Percentiles rank a stretch among this genome's conserved stretches.
Evolutionary conservation across 371 early-diverging fungal species (phyloP).

Genomic region (Mortierella sp.): DNA sequence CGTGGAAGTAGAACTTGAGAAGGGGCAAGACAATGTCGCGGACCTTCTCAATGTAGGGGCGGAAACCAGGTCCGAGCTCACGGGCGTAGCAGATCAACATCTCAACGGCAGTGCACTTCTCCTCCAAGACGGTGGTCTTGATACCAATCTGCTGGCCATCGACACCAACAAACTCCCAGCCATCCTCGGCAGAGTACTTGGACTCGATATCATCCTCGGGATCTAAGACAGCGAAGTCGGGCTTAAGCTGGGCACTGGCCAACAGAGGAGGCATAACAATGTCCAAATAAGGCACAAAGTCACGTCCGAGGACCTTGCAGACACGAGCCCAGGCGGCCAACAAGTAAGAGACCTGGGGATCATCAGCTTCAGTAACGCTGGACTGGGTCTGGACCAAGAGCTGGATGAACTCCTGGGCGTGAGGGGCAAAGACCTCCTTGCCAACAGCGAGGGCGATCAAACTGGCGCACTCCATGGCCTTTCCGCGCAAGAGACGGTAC

Average conservation of each 20-base stretch:
- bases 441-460: slow-evolving; percentile 95
- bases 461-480: slow-evolving; percentile 96
- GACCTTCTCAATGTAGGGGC: slow-evolving; percentile 84
- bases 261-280: slow-evolving; percentile 96
- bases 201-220: slow-evolving; percentile 89
- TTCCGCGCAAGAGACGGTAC: slow-evolving; percentile 92
- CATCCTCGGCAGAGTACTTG: slow-evolving; percentile 92
- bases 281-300: slow-evolving; percentile 94
- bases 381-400: slow-evolving; percentile 87
- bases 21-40: slow-evolving; percentile 90
- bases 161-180: slow-evolving; percentile 94
- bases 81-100: slow-evolving; percentile 96
- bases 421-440: slow-evolving; percentile 85
- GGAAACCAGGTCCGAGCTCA: slow-evolving; percentile 92
- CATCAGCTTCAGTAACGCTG: slow-evolving; percentile 87
- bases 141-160: slow-evolving; percentile 96
- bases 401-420: slow-evolving; percentile 83
- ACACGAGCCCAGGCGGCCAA: slow-evolving; percentile 97
- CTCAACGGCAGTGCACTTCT: slow-evolving; percentile 97
- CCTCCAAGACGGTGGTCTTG: slow-evolving; percentile 94
- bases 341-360: slow-evolving; percentile 93
- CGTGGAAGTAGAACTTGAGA: slow-evolving; percentile 97
- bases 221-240: slow-evolving; percentile 93
- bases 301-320: slow-evolving; percentile 93
- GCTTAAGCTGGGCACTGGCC: slow-evolving; percentile 87